Evolutionary conservation across 805 yeast genomes (phyloP), one percentile per base, ranked within the genome.

Genomic region (Starmerella bacillaris): DNA sequence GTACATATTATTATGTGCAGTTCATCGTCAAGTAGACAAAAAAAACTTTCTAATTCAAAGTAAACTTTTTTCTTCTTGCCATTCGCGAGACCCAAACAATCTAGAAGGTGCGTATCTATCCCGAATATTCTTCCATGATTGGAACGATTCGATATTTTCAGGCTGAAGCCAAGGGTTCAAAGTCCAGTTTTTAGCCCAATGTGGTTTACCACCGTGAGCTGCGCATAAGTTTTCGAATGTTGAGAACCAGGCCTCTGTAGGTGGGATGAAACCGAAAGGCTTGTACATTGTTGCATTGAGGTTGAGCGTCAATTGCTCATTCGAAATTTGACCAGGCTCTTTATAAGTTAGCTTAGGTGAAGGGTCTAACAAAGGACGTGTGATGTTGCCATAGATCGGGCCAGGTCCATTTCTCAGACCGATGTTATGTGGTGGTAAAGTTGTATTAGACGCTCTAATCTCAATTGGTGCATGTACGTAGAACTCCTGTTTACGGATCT

Each of bases 111-210:
- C 95, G 49, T 67, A 67, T 41, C 69, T 64, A 32, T 57, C 59
- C 53, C 95, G 69, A 12, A 78, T 63, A 34, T 61, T 52, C 52
- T 76, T 72, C 64, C 69, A 86, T 29, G 59, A 51, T 9, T 47
- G 53, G 43, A 84, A 63, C 45, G 74, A 74, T 6, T 72, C 69
- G 8, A 89, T 76, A 42, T 70, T 74, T 35, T 60, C 58, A n/a
- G 32, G 35, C 20, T 30, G 35, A 22, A 30, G 30, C 31, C 60
- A 68, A 2, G 50, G 51, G 9, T 59, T 59, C 1, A 93, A 92
- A 37, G 78, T 61, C 55, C 82, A 86, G 56, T 83, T 84, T 63
- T 86, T 86, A 14, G 98, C 98, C 98, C 98, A 86, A 56, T 86
- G 98, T 2, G 98, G 98, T 54, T 74, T 78, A 30, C 98, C 98